Percentiles rank a stretch among this genome's conserved stretches.
phyloP scores from a whole-genome alignment of 129 eudicot genomes.

The Helichrysum umbraculigerum region DNA sequence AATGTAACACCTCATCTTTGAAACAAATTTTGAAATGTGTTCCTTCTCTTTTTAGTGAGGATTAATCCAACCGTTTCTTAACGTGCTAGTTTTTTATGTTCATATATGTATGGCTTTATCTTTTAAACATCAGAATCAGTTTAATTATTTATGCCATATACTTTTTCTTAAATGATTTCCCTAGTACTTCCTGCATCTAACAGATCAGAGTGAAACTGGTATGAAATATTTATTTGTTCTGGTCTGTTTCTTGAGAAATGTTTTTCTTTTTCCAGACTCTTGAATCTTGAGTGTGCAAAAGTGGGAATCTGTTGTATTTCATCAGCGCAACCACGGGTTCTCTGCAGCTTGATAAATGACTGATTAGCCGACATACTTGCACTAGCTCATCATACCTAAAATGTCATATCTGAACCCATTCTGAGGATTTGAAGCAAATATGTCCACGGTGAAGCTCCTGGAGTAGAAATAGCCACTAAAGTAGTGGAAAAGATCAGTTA shows the following conservation, averaged over 20 bases:
- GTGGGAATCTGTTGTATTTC: too few species aligned
- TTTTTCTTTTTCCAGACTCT: background rate
- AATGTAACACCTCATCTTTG: background rate
- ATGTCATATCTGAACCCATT: too few species aligned
- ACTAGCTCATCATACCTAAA: too few species aligned
- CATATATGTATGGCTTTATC: background rate
- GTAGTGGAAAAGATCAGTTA: too few species aligned
- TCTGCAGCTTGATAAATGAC: too few species aligned
- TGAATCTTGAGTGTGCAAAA: too few species aligned
- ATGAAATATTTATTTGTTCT: background rate
- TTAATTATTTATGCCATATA: background rate
- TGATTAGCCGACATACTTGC: too few species aligned
- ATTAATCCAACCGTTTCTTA: background rate
- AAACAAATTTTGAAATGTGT: too few species aligned
- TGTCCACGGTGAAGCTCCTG: too few species aligned
- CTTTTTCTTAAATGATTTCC: background rate
- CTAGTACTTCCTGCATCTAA: background rate
- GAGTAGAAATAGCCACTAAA: too few species aligned
- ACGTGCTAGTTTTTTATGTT: background rate
- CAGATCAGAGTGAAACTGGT: background rate
- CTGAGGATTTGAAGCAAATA: too few species aligned
- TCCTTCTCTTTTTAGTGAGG: background rate
- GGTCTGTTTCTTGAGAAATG: background rate
- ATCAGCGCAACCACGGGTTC: too few species aligned
- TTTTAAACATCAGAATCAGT: background rate